These are phyloP conservation scores for Rubroshorea leprosula DNA, from an alignment of 345 rosid genomes.

Conservation along the genomic window DNA sequence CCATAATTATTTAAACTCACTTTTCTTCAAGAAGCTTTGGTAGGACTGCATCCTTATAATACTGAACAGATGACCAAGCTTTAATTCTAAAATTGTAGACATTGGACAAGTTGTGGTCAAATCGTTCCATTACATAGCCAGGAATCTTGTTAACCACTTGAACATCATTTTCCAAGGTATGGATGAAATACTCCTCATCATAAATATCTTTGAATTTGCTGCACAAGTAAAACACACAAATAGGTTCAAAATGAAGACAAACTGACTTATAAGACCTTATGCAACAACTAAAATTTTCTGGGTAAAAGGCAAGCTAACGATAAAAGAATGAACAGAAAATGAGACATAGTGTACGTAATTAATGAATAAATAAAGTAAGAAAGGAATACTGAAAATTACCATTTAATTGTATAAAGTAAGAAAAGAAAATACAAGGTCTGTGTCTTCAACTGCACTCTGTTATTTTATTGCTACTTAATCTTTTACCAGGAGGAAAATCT, in stretches of 20 bases:
- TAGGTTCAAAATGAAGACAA: not conserved
- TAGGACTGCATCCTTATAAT: constrained; percentile 75
- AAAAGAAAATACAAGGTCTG: no score
- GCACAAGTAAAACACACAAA: constrained; percentile 21
- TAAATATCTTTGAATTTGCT: constrained; percentile 89
- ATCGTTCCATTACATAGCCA: constrained; percentile 89
- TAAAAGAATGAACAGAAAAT: not conserved
- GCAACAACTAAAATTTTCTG: not conserved
- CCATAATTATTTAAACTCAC: constrained; percentile 44
- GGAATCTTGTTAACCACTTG: constrained; percentile 81
- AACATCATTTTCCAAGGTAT: constrained; percentile 69
- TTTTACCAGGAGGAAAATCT: no score
- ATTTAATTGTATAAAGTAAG: no score
- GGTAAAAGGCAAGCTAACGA: not conserved
- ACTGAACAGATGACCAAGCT: constrained; percentile 94
- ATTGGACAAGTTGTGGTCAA: constrained; percentile 78
- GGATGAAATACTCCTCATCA: constrained; percentile 77
- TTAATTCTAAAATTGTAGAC: constrained; percentile 95
- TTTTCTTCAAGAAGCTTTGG: constrained; percentile 90
- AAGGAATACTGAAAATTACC: not conserved
- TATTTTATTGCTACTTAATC: no score
- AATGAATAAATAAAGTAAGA: no score
- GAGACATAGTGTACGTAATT: not conserved
- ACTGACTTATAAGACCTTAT: no score
- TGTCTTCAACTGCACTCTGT: no score